Percentiles rank a stretch among this genome's conserved stretches.
These are phyloP conservation scores for Ascochyta viciae-villosae DNA, from an alignment of 2,329 filamentous ascomycete genomes.

Conservation along the genomic window DNA sequence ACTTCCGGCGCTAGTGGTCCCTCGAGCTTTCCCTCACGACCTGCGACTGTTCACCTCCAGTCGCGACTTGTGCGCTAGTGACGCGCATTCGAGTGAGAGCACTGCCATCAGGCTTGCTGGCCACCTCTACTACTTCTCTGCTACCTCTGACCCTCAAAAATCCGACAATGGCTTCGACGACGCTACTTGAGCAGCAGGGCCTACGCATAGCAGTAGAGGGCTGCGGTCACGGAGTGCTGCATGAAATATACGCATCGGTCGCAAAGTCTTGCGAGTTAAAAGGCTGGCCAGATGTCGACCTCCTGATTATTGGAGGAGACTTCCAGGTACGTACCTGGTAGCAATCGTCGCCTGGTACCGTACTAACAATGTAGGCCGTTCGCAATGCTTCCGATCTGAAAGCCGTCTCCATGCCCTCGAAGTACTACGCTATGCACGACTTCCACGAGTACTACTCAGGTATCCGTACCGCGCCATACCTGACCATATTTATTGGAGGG, in stretches of 20 bases:
- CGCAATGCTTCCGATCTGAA: constrained; percentile 88
- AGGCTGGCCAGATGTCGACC: constrained; percentile 81
- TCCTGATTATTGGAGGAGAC: constrained; percentile 94
- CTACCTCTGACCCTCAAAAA: background rate
- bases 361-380: constrained; percentile 66
- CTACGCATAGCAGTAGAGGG: constrained; percentile 85
- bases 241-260: constrained; percentile 88
- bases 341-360: background rate
- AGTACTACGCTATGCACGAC: constrained; percentile 87
- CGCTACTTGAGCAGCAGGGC: constrained; percentile 31
- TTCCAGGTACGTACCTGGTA: constrained; percentile 71
- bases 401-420: constrained; percentile 86
- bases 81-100: background rate
- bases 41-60: constrained; percentile 1
- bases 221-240: constrained; percentile 89
- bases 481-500: constrained; percentile 91
- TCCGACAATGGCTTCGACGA: constrained; percentile 35
- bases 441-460: constrained; percentile 96
- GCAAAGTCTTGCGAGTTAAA: constrained; percentile 71
- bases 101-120: background rate
- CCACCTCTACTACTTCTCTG: background rate
- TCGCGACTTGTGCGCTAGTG: background rate
- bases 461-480: constrained; percentile 75
- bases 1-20: constrained; percentile 36
- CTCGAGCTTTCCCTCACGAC: constrained; percentile 16